phyloP scores from a whole-genome alignment of 306 rosid genomes.

The Alnus glutinosa region DNA sequence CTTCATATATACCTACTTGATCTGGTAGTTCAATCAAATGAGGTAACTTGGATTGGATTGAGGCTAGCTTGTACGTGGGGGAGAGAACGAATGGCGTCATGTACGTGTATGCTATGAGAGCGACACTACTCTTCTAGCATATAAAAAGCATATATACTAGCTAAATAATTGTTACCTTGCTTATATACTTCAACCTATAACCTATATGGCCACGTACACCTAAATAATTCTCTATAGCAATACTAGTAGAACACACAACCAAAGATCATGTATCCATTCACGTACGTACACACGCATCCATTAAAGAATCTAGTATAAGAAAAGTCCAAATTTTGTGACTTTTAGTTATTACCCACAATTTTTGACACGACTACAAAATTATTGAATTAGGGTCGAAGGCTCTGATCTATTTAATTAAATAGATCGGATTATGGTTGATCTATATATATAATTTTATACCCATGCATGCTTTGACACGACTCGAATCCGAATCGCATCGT shows the following conservation, averaged over 20 bases:
- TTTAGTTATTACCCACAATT: too few species aligned
- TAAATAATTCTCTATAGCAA: not conserved
- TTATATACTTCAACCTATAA: not conserved
- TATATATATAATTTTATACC: too few species aligned
- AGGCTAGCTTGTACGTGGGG: too few species aligned
- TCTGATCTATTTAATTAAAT: too few species aligned
- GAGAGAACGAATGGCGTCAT: too few species aligned
- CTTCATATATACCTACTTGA: not conserved
- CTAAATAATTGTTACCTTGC: not conserved
- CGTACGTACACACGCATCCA: not conserved
- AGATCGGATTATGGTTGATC: too few species aligned
- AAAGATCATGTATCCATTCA: not conserved
- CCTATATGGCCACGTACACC: not conserved
- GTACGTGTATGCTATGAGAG: too few species aligned
- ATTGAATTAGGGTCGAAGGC: too few species aligned
- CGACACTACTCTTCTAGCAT: too few species aligned
- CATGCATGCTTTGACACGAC: too few species aligned
- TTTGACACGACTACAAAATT: too few species aligned
- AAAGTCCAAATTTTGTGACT: not conserved
- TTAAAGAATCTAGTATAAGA: not conserved
- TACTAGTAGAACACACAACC: not conserved
- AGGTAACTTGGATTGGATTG: not conserved
- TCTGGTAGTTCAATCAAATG: not conserved
- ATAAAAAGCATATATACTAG: not conserved
- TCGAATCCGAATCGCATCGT: too few species aligned